Percentiles rank a stretch among this genome's conserved stretches.
Conservation (phyloP, 805 yeast genomes). For the Alloascoidea africana region DNA sequence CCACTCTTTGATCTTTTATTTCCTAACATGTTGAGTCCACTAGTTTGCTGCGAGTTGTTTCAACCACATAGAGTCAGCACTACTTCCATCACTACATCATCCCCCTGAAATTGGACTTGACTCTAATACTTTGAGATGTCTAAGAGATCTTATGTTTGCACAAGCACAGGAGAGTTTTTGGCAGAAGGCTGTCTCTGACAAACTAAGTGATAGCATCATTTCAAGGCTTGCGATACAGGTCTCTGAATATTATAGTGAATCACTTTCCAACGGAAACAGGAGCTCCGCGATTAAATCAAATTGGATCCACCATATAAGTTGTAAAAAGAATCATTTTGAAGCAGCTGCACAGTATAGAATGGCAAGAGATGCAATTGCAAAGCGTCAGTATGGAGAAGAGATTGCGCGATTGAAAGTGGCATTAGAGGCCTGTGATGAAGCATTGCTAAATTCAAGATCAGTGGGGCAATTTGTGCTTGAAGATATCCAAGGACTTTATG, state of each 20-base stretch:
- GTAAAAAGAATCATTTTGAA: constrained; percentile 49
- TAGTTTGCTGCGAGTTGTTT: constrained; percentile 52
- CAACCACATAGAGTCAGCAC: constrained; percentile 18
- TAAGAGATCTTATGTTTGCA: constrained; percentile 46
- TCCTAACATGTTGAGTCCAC: background rate
- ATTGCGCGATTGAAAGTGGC: constrained; percentile 41
- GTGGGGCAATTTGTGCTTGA: constrained; percentile 27
- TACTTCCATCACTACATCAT: constrained; percentile 10
- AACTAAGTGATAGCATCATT: constrained; percentile 41
- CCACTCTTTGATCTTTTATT: background rate
- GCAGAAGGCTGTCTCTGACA: constrained; percentile 45
- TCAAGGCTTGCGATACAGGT: constrained; percentile 54
- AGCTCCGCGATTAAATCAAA: constrained; percentile 40
- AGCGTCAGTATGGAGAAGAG: constrained; percentile 53
- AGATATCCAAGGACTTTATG: constrained; percentile 35
- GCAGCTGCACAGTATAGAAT: constrained; percentile 59
- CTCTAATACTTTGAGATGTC: constrained; percentile 29
- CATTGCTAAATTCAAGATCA: constrained; percentile 24
- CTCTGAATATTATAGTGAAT: constrained; percentile 34
- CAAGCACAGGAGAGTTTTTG: constrained; percentile 84
- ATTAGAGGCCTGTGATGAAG: constrained; percentile 19
- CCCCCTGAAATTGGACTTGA: constrained; percentile 31
- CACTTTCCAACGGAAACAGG: constrained; percentile 26
- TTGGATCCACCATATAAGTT: constrained; percentile 46
- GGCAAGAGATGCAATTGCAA: constrained; percentile 31